Conservation (phyloP, 2,329 filamentous ascomycete species). For the Tothia fuscella region DNA sequence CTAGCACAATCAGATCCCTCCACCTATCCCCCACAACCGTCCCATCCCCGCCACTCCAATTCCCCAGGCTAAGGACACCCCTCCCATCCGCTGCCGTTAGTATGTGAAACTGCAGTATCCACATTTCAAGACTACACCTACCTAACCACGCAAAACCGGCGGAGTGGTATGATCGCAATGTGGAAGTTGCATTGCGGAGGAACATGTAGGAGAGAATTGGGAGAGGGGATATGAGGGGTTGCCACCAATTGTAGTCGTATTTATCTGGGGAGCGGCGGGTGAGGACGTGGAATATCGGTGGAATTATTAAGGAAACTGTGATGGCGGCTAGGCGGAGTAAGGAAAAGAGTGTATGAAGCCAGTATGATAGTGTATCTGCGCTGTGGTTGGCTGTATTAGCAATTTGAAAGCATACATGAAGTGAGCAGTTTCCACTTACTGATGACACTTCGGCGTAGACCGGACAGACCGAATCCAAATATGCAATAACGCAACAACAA, state of each 20-base stretch:
- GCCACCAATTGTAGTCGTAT: constrained; percentile 36
- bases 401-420: constrained; percentile 15
- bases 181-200: constrained; percentile 37
- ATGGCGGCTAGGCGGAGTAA: constrained; percentile 13
- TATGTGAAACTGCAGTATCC: constrained; percentile 49
- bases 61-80: constrained; percentile 33
- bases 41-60: constrained; percentile 18
- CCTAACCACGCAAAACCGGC: constrained; percentile 43
- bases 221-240: constrained; percentile 42
- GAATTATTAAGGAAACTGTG: constrained; percentile 15
- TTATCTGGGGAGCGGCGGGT: constrained; percentile 24
- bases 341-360: constrained; percentile 13
- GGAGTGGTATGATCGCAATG: constrained; percentile 34
- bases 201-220: constrained; percentile 42
- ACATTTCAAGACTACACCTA: constrained; percentile 45
- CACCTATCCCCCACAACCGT: constrained; percentile 19
- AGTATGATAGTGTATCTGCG: constrained; percentile 16
- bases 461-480: constrained; percentile 18
- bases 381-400: constrained; percentile 11
- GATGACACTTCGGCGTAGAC: constrained; percentile 6
- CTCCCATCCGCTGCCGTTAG: constrained; percentile 49
- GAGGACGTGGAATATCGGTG: constrained; percentile 24
- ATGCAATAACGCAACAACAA: constrained; percentile 36
- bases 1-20: constrained; percentile 29
- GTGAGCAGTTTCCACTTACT: neutral